Percentiles rank a stretch among this genome's conserved stretches.
Evolutionary conservation across 257 asterid genomes (phyloP).

Genomic region (Ocimum tenuiflorum): DNA sequence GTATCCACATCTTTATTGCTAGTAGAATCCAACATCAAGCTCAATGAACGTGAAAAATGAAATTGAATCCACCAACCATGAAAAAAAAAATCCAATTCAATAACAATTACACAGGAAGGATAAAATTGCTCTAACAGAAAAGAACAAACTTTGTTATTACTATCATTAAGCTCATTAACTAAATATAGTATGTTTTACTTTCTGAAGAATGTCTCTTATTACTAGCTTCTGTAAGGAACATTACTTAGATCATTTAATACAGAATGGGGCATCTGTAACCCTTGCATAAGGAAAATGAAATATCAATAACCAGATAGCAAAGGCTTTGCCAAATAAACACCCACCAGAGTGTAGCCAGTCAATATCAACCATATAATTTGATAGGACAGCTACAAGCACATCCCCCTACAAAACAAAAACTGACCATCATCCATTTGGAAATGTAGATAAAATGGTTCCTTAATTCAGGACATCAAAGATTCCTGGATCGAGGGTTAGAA

Average conservation of each 20-base stretch:
- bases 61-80: not conserved
- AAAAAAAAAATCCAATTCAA: not conserved
- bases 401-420: constrained; percentile 43
- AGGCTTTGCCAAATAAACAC: constrained; percentile 22
- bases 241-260: not conserved
- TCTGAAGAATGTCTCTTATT: not conserved
- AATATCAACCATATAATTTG: constrained; percentile 92
- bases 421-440: not conserved
- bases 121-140: not conserved
- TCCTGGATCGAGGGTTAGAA: not conserved
- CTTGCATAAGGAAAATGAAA: constrained; percentile 9
- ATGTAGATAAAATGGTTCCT: not conserved
- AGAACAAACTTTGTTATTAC: not conserved
- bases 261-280: not conserved
- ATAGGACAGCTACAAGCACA: constrained; percentile 65
- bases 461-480: constrained; percentile 10
- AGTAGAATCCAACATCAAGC: not conserved
- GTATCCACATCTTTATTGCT: not conserved
- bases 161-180: constrained; percentile 16
- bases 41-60: not conserved
- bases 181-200: not conserved
- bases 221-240: not conserved
- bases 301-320: not conserved
- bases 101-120: not conserved
- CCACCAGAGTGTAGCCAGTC: constrained; percentile 93